A percentile compares a stretch with the other conserved stretches of the same genome.
These are phyloP conservation scores for Gossypium laxum DNA, from an alignment of 441 rosid species.

Conservation along the genomic window DNA sequence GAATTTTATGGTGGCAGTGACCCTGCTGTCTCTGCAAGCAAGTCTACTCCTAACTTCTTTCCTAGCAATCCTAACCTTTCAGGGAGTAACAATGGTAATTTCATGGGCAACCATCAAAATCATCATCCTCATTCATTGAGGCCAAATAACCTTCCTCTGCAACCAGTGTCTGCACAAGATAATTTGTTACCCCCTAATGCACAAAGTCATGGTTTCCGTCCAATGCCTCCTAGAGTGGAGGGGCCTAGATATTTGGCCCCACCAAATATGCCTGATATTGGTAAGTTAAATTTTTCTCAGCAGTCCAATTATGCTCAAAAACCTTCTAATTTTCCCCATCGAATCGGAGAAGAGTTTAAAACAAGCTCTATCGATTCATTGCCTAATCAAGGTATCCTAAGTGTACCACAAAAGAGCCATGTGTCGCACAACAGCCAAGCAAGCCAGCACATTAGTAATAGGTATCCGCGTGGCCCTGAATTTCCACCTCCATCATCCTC, in stretches of 20 bases:
- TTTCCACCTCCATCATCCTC: slow-evolving; percentile 22
- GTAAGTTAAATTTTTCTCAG: slow-evolving; percentile 39
- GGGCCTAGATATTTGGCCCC: slow-evolving; percentile 31
- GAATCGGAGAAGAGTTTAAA: slow-evolving; percentile 29
- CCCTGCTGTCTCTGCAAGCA: slow-evolving; percentile 31
- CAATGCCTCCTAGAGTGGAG: slow-evolving; percentile 32
- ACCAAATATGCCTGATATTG: slow-evolving; percentile 37
- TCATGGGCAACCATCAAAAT: slow-evolving; percentile 31
- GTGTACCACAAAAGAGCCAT: slow-evolving; percentile 24
- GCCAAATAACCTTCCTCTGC: slow-evolving; percentile 33
- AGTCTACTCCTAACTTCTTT: slow-evolving; percentile 27
- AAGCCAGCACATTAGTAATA: slow-evolving; percentile 18
- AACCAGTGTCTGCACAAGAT: slow-evolving; percentile 34
- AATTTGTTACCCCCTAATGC: slow-evolving; percentile 22
- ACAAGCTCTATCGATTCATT: slow-evolving; percentile 23
- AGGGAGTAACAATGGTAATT: slow-evolving; percentile 28
- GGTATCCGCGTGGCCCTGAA: slow-evolving; percentile 29
- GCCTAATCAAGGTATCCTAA: slow-evolving; percentile 25
- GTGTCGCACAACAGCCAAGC: slow-evolving; percentile 22
- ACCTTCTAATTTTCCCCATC: slow-evolving; percentile 35
- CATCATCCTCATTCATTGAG: slow-evolving; percentile 27
- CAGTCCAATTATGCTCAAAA: slow-evolving; percentile 24
- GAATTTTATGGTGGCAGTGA: slow-evolving; percentile 45
- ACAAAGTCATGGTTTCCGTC: slow-evolving; percentile 33
- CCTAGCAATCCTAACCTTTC: slow-evolving; percentile 29